Conservation (phyloP, 345 rosid genomes). For the Reutealis trisperma region DNA sequence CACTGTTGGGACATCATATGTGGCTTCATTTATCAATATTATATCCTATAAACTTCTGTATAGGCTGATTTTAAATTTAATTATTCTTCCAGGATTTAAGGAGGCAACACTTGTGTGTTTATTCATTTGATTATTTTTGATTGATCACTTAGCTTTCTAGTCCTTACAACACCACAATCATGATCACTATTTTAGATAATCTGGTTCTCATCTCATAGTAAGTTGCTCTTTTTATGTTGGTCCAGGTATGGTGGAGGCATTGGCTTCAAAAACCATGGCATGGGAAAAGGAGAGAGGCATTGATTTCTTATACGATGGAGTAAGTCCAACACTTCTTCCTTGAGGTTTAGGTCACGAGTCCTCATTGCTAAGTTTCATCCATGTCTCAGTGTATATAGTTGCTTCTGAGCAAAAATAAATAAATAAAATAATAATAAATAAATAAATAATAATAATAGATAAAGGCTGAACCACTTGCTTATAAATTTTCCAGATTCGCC, state of each 20-base stretch:
- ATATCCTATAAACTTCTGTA: background rate
- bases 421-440: no score
- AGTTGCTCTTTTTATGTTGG: slow-evolving; percentile 13
- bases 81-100: background rate
- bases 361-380: background rate
- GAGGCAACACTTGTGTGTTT: background rate
- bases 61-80: background rate
- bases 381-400: background rate
- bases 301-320: slow-evolving; percentile 90
- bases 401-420: background rate
- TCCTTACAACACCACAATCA: background rate
- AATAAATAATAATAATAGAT: no score
- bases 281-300: slow-evolving; percentile 90
- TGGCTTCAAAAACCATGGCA: slow-evolving; percentile 74
- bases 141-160: background rate
- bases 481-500: slow-evolving; percentile 52
- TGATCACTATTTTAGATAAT: background rate
- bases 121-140: background rate
- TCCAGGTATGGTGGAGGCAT: slow-evolving; percentile 83
- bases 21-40: no score
- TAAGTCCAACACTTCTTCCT: slow-evolving; percentile 36
- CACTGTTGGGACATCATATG: background rate
- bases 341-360: background rate
- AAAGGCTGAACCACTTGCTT: slow-evolving; percentile 12
- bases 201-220: background rate